phyloP scores from a whole-genome alignment of 2,329 filamentous ascomycete genomes.

The Calonectria crousiana region DNA sequence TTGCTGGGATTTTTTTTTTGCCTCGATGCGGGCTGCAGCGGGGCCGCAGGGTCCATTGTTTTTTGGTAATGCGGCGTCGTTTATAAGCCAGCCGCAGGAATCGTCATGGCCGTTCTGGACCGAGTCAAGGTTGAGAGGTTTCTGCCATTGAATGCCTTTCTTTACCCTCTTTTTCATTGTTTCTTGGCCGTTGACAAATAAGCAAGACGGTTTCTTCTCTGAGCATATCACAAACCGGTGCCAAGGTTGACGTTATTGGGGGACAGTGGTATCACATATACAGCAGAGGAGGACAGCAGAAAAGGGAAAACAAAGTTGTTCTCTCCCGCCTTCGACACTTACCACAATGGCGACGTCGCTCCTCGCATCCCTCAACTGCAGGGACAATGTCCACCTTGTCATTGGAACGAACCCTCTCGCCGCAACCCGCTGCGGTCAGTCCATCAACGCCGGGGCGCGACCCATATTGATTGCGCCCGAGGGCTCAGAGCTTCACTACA shows the following conservation, averaged over 20 bases:
- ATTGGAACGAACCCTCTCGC: slow-evolving; percentile 89
- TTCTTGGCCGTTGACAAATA: background rate
- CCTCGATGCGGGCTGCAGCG: background rate
- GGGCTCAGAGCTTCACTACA: slow-evolving; percentile 68
- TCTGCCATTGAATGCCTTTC: background rate
- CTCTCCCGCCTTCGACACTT: background rate
- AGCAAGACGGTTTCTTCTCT: background rate
- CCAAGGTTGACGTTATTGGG: background rate
- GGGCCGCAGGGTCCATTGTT: slow-evolving; percentile 19
- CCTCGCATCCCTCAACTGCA: slow-evolving; percentile 79
- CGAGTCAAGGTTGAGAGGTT: background rate
- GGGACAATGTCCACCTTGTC: slow-evolving; percentile 82
- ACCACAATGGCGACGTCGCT: slow-evolving; percentile 58
- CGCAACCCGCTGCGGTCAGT: slow-evolving; percentile 83
- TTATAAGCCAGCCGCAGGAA: slow-evolving; percentile 25
- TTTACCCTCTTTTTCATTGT: background rate
- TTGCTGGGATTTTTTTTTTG: slow-evolving; percentile 9
- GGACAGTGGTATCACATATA: background rate
- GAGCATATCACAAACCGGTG: background rate
- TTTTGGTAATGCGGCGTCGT: slow-evolving; percentile 30
- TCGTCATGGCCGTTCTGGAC: background rate
- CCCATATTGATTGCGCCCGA: slow-evolving; percentile 83
- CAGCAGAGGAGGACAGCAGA: background rate
- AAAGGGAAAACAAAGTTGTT: slow-evolving; percentile 8
- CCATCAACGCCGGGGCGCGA: slow-evolving; percentile 82